Evolutionary conservation across 768 basidiomycete genomes (phyloP), one percentile per base, ranked within the genome.

Genomic region (Tricholoma furcatifolium): DNA sequence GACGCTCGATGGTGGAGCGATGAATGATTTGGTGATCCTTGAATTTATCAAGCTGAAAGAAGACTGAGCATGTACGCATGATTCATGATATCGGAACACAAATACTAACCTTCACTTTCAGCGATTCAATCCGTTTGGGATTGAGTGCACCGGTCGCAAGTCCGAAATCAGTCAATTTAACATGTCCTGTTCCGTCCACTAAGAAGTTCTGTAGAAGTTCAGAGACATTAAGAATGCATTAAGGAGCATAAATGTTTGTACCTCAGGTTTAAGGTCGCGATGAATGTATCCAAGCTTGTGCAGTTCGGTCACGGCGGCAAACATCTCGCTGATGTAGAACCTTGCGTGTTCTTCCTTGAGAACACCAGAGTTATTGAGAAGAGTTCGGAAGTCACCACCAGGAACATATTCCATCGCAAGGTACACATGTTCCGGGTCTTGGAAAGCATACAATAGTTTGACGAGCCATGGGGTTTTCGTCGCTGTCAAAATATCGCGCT

Each of bases 401-500:
- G 95, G 94, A 15, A 98, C 95, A 66, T 97, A 98, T 76, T 98
- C 95, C 96, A 98, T 98, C 1, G 96, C 96, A 42, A 98, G 87
- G 66, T 95, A 98, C 15, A 98, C 93, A 61, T 90, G 79, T 50
- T 88, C 78, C 0, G 83, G 75, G 64, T 99, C 96, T 70, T 99
- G 97, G 72, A 99, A 99, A 2, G 97, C 97, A 65, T 99, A 99
- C 4, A 99, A 74, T 7, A 99, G 76, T 21, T 87, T 78, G 43
- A 98, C 97, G 53, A 99, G 80, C 97, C 97, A 99, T 1, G 96
- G 93, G 0, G 94, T 96, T 70, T 96, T 95, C 23, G 96, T 98
- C 1, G 94, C 92, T 0, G 95, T 98, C 57, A 99, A 74, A 63
- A 99, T 99, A 67, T 99, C 97, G 39, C 97, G 86, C 70, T 99